These are phyloP conservation scores for Schoenoplectus triqueter DNA, from an alignment of 202 grass and related monocot genomes.

Conservation along the genomic window DNA sequence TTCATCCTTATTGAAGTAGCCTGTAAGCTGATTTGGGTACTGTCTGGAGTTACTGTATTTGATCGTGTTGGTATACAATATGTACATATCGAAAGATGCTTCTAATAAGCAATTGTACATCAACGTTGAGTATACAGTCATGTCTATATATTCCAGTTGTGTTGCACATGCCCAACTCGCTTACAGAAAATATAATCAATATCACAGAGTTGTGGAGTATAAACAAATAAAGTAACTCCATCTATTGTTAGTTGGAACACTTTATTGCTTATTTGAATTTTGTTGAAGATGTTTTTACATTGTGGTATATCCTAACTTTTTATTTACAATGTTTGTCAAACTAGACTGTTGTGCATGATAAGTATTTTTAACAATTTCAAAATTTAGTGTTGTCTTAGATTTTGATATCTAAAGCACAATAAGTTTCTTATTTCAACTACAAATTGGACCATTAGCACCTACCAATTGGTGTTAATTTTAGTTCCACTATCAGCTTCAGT, in stretches of 20 bases:
- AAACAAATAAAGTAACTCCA: background rate
- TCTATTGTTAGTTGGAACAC: background rate
- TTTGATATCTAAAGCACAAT: background rate
- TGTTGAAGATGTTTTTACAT: background rate
- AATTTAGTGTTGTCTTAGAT: background rate
- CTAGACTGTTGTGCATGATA: background rate
- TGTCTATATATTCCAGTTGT: background rate
- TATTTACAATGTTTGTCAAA: background rate
- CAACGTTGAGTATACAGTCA: background rate
- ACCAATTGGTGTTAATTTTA: background rate
- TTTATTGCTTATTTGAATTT: background rate
- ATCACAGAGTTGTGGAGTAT: background rate
- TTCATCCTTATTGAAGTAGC: background rate
- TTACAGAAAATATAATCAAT: too few species aligned
- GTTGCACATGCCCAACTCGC: background rate
- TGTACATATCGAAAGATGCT: constrained; percentile 16
- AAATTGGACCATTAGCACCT: too few species aligned
- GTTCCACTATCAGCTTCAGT: background rate
- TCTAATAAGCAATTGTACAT: background rate
- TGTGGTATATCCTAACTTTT: background rate
- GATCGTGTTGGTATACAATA: background rate
- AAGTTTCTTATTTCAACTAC: too few species aligned
- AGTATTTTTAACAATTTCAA: background rate
- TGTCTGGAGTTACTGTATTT: background rate
- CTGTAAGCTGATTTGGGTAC: background rate